phyloP scores from a whole-genome alignment of 148 eudicot species.

The Arbutus unedo region DNA sequence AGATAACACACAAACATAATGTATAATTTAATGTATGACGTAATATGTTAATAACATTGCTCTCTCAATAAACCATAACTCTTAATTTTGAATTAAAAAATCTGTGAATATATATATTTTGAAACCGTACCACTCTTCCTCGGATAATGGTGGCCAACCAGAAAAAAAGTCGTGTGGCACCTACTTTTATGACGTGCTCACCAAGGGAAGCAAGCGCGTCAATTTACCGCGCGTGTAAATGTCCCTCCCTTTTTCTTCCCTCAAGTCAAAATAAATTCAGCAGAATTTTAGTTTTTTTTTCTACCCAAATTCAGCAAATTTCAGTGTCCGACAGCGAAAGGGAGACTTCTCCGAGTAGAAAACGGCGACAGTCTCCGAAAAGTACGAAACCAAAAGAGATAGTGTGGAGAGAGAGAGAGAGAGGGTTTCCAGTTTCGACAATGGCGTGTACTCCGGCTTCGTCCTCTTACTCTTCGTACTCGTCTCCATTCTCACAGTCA shows the following conservation, averaged over 20 bases:
- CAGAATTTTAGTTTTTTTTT: no score
- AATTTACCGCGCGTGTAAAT: neutral
- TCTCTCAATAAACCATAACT: no score
- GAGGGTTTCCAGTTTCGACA: constrained; percentile 9
- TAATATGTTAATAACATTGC: no score
- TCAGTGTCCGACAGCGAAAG: neutral
- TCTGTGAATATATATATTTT: no score
- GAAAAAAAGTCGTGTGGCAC: neutral
- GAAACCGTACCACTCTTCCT: no score
- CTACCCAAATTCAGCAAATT: no score
- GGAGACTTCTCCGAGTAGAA: neutral
- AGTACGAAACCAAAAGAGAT: neutral
- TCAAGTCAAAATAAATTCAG: neutral
- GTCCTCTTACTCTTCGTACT: constrained; percentile 26
- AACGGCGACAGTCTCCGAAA: neutral
- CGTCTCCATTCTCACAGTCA: constrained; percentile 30
- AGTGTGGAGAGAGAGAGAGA: neutral
- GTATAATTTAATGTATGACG: no score
- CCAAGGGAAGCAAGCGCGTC: neutral
- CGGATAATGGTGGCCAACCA: neutral
- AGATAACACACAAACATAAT: no score
- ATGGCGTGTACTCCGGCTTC: constrained; percentile 50
- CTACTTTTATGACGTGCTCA: neutral
- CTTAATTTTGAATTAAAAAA: no score
- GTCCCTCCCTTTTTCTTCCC: neutral